Percentiles rank a stretch among this genome's conserved stretches.
phyloP scores from a whole-genome alignment of 176 grass and related monocot genomes.

The Oryza brachyantha region DNA sequence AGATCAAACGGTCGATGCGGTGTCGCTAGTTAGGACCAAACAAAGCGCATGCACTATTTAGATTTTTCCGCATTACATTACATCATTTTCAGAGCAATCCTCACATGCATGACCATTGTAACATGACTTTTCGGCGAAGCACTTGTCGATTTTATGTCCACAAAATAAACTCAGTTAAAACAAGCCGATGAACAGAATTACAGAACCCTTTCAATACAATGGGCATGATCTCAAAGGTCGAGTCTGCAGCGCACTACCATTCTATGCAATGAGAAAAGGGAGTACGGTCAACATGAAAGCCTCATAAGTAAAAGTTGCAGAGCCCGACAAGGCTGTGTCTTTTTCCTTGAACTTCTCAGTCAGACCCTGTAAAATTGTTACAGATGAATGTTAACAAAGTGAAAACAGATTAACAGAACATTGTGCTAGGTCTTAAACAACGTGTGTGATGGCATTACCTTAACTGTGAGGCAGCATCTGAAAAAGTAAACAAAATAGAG shows the following conservation, averaged over 20 bases:
- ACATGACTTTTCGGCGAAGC: background rate
- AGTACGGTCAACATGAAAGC: conserved; percentile 85
- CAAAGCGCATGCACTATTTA: no score
- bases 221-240: background rate
- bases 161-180: background rate
- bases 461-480: conserved; percentile 98
- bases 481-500: conserved; percentile 1
- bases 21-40: no score
- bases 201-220: background rate
- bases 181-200: background rate
- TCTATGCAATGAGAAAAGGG: conserved; percentile 75
- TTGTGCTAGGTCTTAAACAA: background rate
- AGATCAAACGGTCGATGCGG: no score
- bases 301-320: conserved; percentile 82
- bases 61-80: no score
- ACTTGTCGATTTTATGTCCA: background rate
- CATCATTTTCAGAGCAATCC: background rate
- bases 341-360: conserved; percentile 98
- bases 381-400: background rate
- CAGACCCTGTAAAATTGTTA: conserved; percentile 61
- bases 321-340: conserved; percentile 58
- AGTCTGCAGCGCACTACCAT: background rate
- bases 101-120: background rate
- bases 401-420: background rate
- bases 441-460: conserved; percentile 45